phyloP scores from a whole-genome alignment of 2,329 filamentous ascomycete genomes.

The Fusarium coffeatum region DNA sequence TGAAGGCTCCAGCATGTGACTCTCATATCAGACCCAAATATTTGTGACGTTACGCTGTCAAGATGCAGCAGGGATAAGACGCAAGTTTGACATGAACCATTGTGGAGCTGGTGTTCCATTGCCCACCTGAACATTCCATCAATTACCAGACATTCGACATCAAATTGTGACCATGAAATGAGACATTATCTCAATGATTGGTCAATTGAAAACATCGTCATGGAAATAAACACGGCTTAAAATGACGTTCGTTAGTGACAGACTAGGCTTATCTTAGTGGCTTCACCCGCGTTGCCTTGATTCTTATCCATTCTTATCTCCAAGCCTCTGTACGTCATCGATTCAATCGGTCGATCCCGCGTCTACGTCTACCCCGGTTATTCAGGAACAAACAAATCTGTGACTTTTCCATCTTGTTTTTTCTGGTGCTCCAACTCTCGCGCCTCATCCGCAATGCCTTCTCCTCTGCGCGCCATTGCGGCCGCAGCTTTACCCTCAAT shows the following conservation, averaged over 20 bases:
- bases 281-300: background rate
- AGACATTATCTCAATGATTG: background rate
- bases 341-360: background rate
- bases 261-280: background rate
- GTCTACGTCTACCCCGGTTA: background rate
- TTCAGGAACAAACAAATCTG: background rate
- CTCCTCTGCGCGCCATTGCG: constrained; percentile 4
- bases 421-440: background rate
- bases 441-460: constrained; percentile 12
- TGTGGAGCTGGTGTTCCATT: background rate
- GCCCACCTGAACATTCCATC: background rate
- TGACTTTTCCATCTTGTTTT: background rate
- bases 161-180: background rate
- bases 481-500: constrained; percentile 6
- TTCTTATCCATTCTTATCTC: background rate
- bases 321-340: background rate
- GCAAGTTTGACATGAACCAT: background rate
- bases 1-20: background rate
- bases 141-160: background rate
- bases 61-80: background rate
- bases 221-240: background rate
- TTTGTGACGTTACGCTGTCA: background rate
- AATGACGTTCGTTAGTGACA: background rate
- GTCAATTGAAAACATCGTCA: background rate
- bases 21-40: background rate